Evolutionary conservation across 768 basidiomycete genomes (phyloP).

Genomic region (Phylloporus rhodoxanthus): DNA sequence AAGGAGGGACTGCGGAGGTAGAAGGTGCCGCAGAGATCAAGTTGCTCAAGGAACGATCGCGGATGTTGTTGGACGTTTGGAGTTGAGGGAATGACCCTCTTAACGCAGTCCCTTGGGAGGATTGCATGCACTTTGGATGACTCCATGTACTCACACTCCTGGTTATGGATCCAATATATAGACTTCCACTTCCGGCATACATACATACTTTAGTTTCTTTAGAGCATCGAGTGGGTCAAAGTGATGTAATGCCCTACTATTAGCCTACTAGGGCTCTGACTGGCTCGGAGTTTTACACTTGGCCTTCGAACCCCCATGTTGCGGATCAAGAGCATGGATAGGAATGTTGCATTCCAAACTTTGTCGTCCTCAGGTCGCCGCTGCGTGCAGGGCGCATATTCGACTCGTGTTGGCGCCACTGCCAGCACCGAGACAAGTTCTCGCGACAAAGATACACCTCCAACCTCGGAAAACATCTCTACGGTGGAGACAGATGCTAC

Average conservation of each 20-base stretch:
- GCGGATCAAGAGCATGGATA: conserved; percentile 6
- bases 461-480: conserved; percentile 3
- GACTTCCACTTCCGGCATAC: no score
- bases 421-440: neutral
- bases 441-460: conserved; percentile 2
- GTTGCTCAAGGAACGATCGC: conserved; percentile 87
- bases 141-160: conserved; percentile 7
- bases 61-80: conserved; percentile 87
- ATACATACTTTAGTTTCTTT: neutral
- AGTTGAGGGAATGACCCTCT: conserved; percentile 40
- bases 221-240: neutral
- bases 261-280: neutral
- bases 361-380: conserved; percentile 11
- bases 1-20: conserved; percentile 81
- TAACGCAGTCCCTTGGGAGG: neutral
- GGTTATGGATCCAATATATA: conserved; percentile 15
- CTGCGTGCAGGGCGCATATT: conserved; percentile 4
- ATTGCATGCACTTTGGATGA: conserved; percentile 2
- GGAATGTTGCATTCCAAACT: conserved; percentile 3
- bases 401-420: conserved; percentile 3
- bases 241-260: neutral
- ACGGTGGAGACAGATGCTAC: neutral
- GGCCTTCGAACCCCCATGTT: conserved; percentile 16
- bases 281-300: neutral
- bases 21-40: conserved; percentile 92